Percentiles rank a stretch among this genome's conserved stretches.
These are phyloP conservation scores for Cryphonectria naterciae DNA, from an alignment of 2,329 filamentous ascomycete species.

Conservation along the genomic window DNA sequence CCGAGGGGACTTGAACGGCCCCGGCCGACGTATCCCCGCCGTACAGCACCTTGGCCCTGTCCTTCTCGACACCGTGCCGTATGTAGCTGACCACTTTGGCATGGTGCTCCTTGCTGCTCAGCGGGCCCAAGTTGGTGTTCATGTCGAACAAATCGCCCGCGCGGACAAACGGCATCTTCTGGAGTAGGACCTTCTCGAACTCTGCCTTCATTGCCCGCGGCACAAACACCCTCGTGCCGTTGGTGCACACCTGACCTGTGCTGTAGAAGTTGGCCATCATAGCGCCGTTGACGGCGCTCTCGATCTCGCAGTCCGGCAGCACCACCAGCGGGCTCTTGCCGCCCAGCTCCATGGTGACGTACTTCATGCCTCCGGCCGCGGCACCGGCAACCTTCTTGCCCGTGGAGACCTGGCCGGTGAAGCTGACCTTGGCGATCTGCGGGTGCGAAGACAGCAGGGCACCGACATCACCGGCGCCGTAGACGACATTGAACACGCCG, in stretches of 20 bases:
- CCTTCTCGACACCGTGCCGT: slow-evolving; percentile 70
- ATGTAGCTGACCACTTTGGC: slow-evolving; percentile 83
- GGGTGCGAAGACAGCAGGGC: slow-evolving; percentile 74
- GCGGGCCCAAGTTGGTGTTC: slow-evolving; percentile 79
- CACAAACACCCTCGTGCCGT: slow-evolving; percentile 87
- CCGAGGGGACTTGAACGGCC: slow-evolving; percentile 47
- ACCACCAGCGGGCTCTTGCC: slow-evolving; percentile 84
- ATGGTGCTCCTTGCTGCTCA: slow-evolving; percentile 74
- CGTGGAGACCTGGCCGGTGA: slow-evolving; percentile 85
- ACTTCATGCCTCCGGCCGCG: slow-evolving; percentile 81
- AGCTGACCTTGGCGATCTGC: slow-evolving; percentile 81
- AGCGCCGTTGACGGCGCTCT: slow-evolving; percentile 82
- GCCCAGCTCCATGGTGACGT: slow-evolving; percentile 89
- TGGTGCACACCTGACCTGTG: slow-evolving; percentile 90
- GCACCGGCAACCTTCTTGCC: slow-evolving; percentile 79
- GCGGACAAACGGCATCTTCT: slow-evolving; percentile 72
- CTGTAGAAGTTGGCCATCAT: slow-evolving; percentile 96
- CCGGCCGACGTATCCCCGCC: slow-evolving; percentile 68
- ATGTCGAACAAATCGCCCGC: slow-evolving; percentile 73
- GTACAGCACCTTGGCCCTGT: slow-evolving; percentile 74
- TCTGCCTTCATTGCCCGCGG: slow-evolving; percentile 64
- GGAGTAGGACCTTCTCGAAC: slow-evolving; percentile 71
- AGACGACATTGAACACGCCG: slow-evolving; percentile 86
- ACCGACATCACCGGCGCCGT: slow-evolving; percentile 78
- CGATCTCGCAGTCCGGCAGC: slow-evolving; percentile 77